Evolutionary conservation across 73 alveolate species (phyloP), one percentile per base, ranked within the genome.

Genomic region (Blepharisma stoltei): DNA sequence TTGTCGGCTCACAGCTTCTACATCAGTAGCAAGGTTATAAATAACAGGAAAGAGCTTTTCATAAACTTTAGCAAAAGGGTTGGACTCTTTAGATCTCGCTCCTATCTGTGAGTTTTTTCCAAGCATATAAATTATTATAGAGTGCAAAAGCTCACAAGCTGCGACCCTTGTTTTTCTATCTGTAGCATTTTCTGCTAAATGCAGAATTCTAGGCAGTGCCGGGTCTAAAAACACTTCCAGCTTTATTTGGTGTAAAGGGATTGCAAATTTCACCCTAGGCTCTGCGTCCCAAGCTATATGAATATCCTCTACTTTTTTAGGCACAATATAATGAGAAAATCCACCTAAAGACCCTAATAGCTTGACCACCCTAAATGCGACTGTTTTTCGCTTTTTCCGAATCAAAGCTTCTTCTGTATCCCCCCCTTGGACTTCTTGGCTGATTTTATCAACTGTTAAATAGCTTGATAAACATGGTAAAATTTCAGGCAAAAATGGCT

Each of bases 331-430:
- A 67, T 94, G 98, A 23, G 94, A 87, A 71, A 82, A 49, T 0
- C 98, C 97, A 32, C 98, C 98, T n/a, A 94, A 80, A 54, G 90
- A 81, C 1, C 98, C 98, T 4, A 94, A 81, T 20, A 94, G 73
- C 49, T 93, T 97, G 3, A 94, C 70, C 52, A 89, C 86, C 67
- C 84, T 80, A 48, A 55, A 43, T 5, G 91, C 92, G 6, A 88
- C 49, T 37, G 80, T 84, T 47, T 78, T 71, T 41, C 84, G 65
- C 23, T 87, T 69, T 69, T 69, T 18, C 14, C 67, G 32, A 44
- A 53, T 25, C 14, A 81, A 6, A 73, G 66, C 48, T 65, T 78
- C 6, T 48, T 71, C 55, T 78, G 87, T 54, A 71, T 82, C 37
- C 85, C 85, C 32, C 79, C 78, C 73, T 86, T 71, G 9, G 67